phyloP scores from a whole-genome alignment of 768 basidiomycete species.

The Piloderma croceum region DNA sequence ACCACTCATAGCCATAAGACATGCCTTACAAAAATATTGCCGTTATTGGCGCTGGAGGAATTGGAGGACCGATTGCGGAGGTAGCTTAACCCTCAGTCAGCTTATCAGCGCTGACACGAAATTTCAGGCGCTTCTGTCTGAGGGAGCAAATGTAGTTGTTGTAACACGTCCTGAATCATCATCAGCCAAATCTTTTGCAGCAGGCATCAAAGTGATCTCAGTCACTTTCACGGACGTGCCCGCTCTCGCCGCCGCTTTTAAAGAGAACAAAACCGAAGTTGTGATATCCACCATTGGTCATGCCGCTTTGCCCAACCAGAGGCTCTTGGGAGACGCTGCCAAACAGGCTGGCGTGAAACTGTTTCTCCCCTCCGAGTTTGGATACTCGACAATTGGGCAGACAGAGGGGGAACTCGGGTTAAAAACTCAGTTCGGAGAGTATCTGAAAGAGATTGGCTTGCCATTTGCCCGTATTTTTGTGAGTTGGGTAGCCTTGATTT shows the following conservation, averaged over 20 bases:
- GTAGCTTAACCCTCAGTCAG: too few species aligned
- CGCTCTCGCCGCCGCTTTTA: not conserved
- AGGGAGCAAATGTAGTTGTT: too few species aligned
- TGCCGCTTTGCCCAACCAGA: conserved; percentile 5
- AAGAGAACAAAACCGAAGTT: not conserved
- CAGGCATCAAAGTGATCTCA: not conserved
- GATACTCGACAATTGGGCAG: conserved; percentile 10
- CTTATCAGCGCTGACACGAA: too few species aligned
- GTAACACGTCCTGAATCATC: too few species aligned
- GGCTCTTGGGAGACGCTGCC: conserved; percentile 11
- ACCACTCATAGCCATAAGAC: too few species aligned
- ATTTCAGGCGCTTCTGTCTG: too few species aligned
- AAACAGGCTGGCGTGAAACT: conserved; percentile 24
- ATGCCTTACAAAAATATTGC: too few species aligned
- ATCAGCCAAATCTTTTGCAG: too few species aligned
- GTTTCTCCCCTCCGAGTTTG: conserved; percentile 28
- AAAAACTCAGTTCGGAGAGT: not conserved
- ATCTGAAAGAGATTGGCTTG: not conserved
- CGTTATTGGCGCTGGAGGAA: too few species aligned
- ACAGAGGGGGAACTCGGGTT: conserved; percentile 1
- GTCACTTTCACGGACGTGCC: not conserved
- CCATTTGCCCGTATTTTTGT: not conserved
- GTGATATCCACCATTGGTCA: not conserved
- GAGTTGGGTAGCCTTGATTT: not conserved
- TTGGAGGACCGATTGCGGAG: too few species aligned